Evolutionary conservation across 257 asterid species (phyloP), one percentile per base, ranked within the genome.

Genomic region (Fraxinus cuspidata): DNA sequence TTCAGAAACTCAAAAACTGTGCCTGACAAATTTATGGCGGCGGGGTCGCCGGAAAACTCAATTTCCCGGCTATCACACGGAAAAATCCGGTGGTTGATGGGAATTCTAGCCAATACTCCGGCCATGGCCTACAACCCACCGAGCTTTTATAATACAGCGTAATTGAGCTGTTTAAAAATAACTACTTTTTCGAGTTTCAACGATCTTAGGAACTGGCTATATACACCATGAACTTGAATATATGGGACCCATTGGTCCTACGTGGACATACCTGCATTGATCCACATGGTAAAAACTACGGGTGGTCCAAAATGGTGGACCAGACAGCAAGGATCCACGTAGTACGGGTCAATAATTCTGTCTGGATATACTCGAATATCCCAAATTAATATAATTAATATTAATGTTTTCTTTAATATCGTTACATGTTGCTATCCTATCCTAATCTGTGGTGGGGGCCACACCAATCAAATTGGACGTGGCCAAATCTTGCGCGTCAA

Each of bases 271-370:
- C 77, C 12, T 23, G 51, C n/a, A 68, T 31, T 56, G 37, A 51
- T 12, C 76, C 79, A 71, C 73, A 47, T 72, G 81, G 65, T 47
- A n/a, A 21, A 53, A n/a, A 6, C 6, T n/a, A 56, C 28, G 74
- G 3, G 18, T 53, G 84, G 88, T 68, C 87, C 74, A 78, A 28
- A 5, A 19, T 8, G 56, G 86, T 69, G 75, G 85, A 72, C 86
- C 82, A 75, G 85, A 87, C 93, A 89, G 84, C 88, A 81, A 67
- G 93, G 97, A 88, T 94, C 92, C 97, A 91, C 97, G 93, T 92
- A 88, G 91, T 53, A 71, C 6, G 7, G 75, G 83, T 82, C 85
- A 80, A 85, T 82, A 77, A 83, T 85, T 83, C 70, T 77, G 74
- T 79, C 75, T 84, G 88, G 96, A 92, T 92, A 94, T 86, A 80